Evolutionary conservation across 441 rosid genomes (phyloP).

Genomic region (Euphorbia schlechtendalii): DNA sequence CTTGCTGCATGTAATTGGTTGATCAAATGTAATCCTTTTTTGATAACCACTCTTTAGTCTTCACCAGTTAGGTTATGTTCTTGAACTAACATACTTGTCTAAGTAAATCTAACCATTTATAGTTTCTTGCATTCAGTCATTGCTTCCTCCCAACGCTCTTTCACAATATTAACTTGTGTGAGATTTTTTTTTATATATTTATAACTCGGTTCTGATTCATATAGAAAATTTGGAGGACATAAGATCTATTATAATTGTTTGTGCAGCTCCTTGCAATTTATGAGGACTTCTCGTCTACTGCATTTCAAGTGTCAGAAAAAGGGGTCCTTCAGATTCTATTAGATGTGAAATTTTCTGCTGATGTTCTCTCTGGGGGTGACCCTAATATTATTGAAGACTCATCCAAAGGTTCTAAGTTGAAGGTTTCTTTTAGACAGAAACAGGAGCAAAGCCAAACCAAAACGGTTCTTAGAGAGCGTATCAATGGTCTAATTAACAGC

Average conservation of each 20-base stretch:
- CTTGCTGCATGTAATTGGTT: neutral
- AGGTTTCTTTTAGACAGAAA: constrained; percentile 55
- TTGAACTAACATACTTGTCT: neutral
- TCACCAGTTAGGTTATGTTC: neutral
- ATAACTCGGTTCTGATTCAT: too few relatives aligned
- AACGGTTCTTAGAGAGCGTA: constrained; percentile 43
- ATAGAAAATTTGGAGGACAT: neutral
- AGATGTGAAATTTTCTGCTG: constrained; percentile 80
- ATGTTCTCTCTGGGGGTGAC: constrained; percentile 78
- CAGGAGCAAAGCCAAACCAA: constrained; percentile 52
- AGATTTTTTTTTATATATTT: too few relatives aligned
- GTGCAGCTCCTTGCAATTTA: constrained; percentile 72
- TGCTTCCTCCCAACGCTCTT: neutral
- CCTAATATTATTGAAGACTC: constrained; percentile 38
- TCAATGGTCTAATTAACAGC: constrained; percentile 53
- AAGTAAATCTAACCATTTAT: neutral
- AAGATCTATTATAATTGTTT: constrained; percentile 10
- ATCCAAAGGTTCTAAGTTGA: constrained; percentile 43
- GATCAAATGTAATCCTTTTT: neutral
- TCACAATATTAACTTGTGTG: neutral
- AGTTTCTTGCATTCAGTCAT: neutral
- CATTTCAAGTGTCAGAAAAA: constrained; percentile 78
- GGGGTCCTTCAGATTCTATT: constrained; percentile 79
- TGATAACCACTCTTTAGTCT: neutral
- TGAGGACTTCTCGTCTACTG: constrained; percentile 54